These are phyloP conservation scores for Apiospora koreana DNA, from an alignment of 2,329 filamentous ascomycete genomes.

Conservation along the genomic window DNA sequence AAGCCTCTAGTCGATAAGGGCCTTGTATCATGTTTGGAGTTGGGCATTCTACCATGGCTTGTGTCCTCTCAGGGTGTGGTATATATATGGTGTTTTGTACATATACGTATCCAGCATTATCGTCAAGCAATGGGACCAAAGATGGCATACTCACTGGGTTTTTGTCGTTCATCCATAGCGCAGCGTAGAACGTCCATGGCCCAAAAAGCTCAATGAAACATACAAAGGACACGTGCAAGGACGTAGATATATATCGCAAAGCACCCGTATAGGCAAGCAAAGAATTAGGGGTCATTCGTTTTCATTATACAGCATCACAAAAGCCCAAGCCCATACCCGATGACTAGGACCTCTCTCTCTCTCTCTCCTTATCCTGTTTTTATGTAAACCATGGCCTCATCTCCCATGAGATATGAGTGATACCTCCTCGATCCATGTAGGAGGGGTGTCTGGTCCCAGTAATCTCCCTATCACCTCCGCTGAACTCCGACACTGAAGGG, in stretches of 20 bases:
- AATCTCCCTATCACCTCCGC: not conserved
- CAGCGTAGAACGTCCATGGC: not conserved
- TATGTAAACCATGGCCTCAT: constrained; percentile 1
- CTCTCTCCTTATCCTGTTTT: not conserved
- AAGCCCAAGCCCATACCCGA: not conserved
- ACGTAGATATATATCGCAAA: not conserved
- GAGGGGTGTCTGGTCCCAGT: not conserved
- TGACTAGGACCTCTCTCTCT: not conserved
- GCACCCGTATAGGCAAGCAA: not conserved
- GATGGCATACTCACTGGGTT: too few species aligned
- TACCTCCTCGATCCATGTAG: not conserved
- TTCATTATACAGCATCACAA: constrained; percentile 14
- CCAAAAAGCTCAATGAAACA: not conserved
- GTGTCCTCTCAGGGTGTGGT: too few species aligned
- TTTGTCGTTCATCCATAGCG: not conserved
- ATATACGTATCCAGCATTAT: too few species aligned
- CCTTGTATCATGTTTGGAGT: too few species aligned
- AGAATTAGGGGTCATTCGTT: not conserved
- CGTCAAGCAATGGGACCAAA: too few species aligned
- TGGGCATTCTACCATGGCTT: too few species aligned
- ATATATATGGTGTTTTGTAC: too few species aligned
- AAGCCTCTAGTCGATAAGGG: too few species aligned
- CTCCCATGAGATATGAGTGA: not conserved
- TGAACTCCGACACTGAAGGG: not conserved
- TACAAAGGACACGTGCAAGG: not conserved